Base-by-base conservation (phyloP, 371 early-diverging fungal genomes). In the Mortierella sp. region DNA sequence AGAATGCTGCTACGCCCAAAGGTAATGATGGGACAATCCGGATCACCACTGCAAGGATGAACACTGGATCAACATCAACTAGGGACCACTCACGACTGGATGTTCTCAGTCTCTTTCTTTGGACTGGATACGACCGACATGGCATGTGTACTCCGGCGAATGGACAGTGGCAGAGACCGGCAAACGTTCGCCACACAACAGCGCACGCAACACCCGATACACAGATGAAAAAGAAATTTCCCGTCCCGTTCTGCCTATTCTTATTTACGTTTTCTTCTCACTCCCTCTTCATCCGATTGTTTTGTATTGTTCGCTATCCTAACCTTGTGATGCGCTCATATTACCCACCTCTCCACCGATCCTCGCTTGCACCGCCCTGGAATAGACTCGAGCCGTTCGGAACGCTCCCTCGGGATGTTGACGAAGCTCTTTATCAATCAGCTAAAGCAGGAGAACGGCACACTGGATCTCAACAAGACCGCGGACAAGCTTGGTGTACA, bases 381-480 rank as follows among this genome's bases (percentile, higher is more conserved):
- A 50, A 19, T 50, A 69, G 72, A 71, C 27, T 60, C 80, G 1
- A 72, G 79, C 58, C 80, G 80, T 48, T 68, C 72, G 24, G 80
- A 80, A 31, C 72, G 78, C 32, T 93, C 93, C 5, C 81, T 95
- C n/a, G 89, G 88, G 31, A 79, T 85, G 24, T 72, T 95, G 59
- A 93, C 95, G 8, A 91, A 90, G 68, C 90, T 86, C 46, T 94
- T 95, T 69, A 85, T 94, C 43, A 60, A 80, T 5, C 73, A 91
- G 6, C 76, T 95, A 50, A 83, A 86, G 27, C 84, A 89, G 44
- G 80, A 83, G 47, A 84, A 90, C 24, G 88, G 88, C 2, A 86
- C 86, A 26, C 72, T 94, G 42, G 94, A 93, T 72, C 79, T 93
- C 48, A 93, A 91, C 58, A 71, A 81, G 42, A 93, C 94, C 8